Base-by-base conservation (phyloP, 2,329 filamentous ascomycete genomes). In the Fusarium devonianum region DNA sequence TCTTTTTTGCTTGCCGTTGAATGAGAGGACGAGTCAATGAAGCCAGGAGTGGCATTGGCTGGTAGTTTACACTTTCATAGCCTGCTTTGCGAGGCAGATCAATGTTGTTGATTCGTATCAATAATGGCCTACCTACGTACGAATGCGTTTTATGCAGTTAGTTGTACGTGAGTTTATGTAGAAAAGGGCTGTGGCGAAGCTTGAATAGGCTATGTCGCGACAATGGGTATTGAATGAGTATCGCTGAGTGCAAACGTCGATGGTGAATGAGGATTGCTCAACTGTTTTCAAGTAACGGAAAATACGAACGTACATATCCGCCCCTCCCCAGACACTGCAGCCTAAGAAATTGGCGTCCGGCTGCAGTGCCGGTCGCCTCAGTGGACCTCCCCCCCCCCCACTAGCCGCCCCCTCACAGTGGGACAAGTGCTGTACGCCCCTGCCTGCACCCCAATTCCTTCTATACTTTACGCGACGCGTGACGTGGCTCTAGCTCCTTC, bases 401-500 rank as follows among this genome's bases (percentile, higher is more conserved):
- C 30, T 43, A 43, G 40, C 16, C 21, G 30, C 40, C 18, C 11
- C 38, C n/a, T 16, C 13, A 17, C 16, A n/a, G n/a, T n/a, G n/a
- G n/a, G n/a, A n/a, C 30, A 22, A 3, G 21, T 47, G 19, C 22
- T 34, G 28, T 13, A 39, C 52, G 28, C 48, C 33, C 13, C 13
- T 26, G 22, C 19, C 40, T 35, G 29, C 29, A 32, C 14, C 14
- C 13, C 14, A 32, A 16, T 19, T 33, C 38, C 32, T n/a, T 36
- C 33, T 38, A 22, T 18, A 19, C 30, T 34, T 28, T 33, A 37
- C 38, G 21, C 28, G 26, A 53, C 58, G 51, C 58, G 58, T 61
- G 58, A 61, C 55, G 47, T 58, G 58, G 29, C 39, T 52, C n/a
- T 40, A 49, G 38, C 42, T 60, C 44, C 38, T 61, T n/a, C n/a